These are phyloP conservation scores for Cercospora berteroae DNA, from an alignment of 2,329 filamentous ascomycete genomes.

Conservation along the genomic window DNA sequence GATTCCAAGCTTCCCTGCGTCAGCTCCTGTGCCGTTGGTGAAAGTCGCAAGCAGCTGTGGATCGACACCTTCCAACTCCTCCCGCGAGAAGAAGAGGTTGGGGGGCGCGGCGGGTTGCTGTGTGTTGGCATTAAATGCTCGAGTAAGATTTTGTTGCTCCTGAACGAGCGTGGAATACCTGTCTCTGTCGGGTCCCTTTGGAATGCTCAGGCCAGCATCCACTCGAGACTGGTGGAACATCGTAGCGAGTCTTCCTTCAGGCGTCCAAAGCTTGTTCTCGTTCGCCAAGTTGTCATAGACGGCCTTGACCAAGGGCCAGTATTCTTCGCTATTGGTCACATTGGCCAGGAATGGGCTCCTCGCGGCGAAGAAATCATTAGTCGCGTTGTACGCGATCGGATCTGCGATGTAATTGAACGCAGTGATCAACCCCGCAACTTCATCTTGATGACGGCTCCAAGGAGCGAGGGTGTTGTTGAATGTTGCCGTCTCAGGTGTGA, in stretches of 20 bases:
- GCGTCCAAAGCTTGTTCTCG: not conserved
- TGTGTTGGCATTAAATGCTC: not conserved
- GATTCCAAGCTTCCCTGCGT: not conserved
- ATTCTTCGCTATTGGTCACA: not conserved
- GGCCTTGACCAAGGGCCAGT: not conserved
- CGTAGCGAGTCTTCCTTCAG: not conserved
- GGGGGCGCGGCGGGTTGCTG: not conserved
- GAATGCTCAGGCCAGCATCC: not conserved
- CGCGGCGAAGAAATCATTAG: not conserved
- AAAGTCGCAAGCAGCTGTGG: not conserved
- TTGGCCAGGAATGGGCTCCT: not conserved
- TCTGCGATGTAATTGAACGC: not conserved
- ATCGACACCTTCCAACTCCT: not conserved
- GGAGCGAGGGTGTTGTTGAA: not conserved
- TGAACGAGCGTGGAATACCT: not conserved
- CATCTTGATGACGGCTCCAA: not conserved
- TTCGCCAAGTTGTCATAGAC: not conserved
- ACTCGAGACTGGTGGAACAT: not conserved
- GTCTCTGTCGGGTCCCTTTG: not conserved
- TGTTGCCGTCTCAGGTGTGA: not conserved
- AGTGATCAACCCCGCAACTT: not conserved
- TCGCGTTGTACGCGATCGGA: not conserved
- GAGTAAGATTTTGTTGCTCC: not conserved
- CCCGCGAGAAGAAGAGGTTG: not conserved
- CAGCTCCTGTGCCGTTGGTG: not conserved